Evolutionary conservation across 2,329 filamentous ascomycete species (phyloP), one percentile per base, ranked within the genome.

Genomic region (Zopfia rhizophila): DNA sequence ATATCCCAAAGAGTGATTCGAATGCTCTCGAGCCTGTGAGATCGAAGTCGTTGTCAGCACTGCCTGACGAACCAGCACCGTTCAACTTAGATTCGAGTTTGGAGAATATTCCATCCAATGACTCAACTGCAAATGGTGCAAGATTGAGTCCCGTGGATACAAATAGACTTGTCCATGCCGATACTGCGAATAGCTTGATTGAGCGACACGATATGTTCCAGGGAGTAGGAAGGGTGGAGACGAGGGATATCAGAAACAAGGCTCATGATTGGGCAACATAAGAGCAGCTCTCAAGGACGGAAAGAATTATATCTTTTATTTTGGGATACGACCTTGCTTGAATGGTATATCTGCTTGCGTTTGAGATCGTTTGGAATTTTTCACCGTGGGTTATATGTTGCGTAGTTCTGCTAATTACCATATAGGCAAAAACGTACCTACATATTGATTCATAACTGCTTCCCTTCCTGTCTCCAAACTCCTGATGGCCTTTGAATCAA

Each of bases 201-300:
- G 70, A 70, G 48, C 55, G 75, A 44, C 75, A 78, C 52, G 75
- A 78, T 51, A 73, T 75, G 63, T 77, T 70, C 51, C 56, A 57
- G 33, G 66, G 63, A 1, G 48, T 68, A 14, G 66, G 67, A 3
- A 55, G 69, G 16, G 60, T 71, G 21, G 67, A 68, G 23, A 76
- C 74, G 4, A 72, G 67, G 45, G 70, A 76, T 44, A 65, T 74
- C 38, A 56, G 67, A 39, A 60, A 66, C 5, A 60, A 58, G 25
- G 55, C 65, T 17, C 61, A 70, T 44, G 51, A 58, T 17, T 46
- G 27, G 44, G 38, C 44, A n/a, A n/a, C n/a, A n/a, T n/a, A n/a
- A n/a, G n/a, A n/a, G n/a, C n/a, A n/a, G n/a, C n/a, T n/a, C n/a
- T n/a, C n/a, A n/a, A n/a, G n/a, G n/a, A n/a, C n/a, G n/a, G n/a